phyloP scores from a whole-genome alignment of 2,329 filamentous ascomycete genomes.

The Trichophyton simii region DNA sequence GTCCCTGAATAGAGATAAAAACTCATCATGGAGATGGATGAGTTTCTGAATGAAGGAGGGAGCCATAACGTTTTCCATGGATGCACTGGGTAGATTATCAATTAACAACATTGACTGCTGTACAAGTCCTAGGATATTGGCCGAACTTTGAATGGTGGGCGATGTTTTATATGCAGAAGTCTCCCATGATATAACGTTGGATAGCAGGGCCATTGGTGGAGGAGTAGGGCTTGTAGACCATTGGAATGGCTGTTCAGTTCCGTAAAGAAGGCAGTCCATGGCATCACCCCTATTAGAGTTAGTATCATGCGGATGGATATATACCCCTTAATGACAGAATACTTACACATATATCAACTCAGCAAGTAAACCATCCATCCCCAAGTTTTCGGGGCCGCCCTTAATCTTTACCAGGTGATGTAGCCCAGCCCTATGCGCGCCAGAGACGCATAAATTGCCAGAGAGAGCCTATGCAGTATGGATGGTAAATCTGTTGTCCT shows the following conservation, averaged over 20 bases:
- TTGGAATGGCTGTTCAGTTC: neutral
- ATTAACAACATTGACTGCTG: neutral
- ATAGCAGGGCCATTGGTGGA: neutral
- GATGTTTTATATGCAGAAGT: neutral
- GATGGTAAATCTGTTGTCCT: neutral
- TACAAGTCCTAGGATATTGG: neutral
- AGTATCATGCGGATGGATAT: neutral
- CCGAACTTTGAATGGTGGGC: neutral
- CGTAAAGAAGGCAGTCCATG: neutral
- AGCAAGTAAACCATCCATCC: constrained; percentile 6
- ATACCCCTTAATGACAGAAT: neutral
- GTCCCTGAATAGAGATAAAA: neutral
- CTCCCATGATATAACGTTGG: neutral
- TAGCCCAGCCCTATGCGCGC: constrained; percentile 3
- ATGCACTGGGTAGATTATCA: neutral
- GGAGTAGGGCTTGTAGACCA: neutral
- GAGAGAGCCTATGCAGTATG: neutral
- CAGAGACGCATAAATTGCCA: neutral
- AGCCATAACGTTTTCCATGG: neutral
- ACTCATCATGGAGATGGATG: neutral
- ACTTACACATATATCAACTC: constrained; percentile 9
- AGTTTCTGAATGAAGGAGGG: neutral
- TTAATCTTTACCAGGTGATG: constrained; percentile 6
- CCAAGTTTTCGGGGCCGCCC: constrained; percentile 6
- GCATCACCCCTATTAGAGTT: neutral